Evolutionary conservation across 1,284 basidiomycete genomes (phyloP), one percentile per base, ranked within the genome.

Genomic region (Apiotrichum veenhuisii): DNA sequence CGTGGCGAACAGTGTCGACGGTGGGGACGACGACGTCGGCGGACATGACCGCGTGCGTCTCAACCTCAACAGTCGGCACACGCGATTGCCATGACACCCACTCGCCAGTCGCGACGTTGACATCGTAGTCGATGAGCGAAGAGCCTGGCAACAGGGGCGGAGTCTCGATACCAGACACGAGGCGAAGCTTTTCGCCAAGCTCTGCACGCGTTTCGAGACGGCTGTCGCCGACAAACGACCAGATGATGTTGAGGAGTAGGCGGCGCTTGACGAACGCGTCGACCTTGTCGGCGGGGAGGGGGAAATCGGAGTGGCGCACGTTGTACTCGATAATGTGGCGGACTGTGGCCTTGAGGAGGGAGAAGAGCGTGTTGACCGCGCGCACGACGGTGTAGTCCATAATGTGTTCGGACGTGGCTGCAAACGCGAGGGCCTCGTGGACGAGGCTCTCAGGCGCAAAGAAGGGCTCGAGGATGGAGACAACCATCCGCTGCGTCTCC

Each of bases 11-110:
- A 3, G 96, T 99, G 71, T 99, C 97, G 80, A 98, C 87, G 1
- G 96, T 99, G 1, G 97, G 96, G 34, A 99, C 92, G 63, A 99
- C 96, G 2, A 97, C 86, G 70, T 99, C 96, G 5, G 95, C 87
- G 2, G 93, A 89, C 3, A 92, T 95, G 59, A 99, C 91, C 2
- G 91, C 86, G 68, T 96, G 93, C 0, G 95, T 89, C 67, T 99
- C 96, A 59, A 99, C 94, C 71, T 99, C 96, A 67, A 98, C 89
- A 41, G 87, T 86, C 0, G 95, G 95, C 0, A 99, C 96, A 59
- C 87, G 83, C 34, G 87, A 83, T 64, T 93, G 88, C 96, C 96
- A 99, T 22, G 88, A 79, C 27, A 85, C 79, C 95, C 95, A 99
- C 64, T 94, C 91, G 22, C 88, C 89, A 41, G 81, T 87, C 23